Base-by-base conservation (phyloP, 2,329 filamentous ascomycete species). In the Rasamsonia emersonii region DNA sequence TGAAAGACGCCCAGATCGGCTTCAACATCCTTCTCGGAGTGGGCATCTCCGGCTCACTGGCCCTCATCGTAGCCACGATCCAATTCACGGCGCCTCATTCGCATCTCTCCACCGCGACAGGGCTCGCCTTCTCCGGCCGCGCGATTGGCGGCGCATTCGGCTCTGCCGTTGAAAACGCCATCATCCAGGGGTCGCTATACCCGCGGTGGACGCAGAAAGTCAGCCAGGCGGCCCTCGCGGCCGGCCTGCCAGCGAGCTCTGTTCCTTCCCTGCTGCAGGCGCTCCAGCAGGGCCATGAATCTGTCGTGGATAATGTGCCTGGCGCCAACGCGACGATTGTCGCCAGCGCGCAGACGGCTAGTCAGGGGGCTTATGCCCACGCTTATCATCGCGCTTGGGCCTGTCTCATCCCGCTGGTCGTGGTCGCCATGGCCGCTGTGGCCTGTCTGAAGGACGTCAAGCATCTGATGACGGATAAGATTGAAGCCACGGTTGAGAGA, bases 111-210 rank as follows among this genome's bases (percentile, higher is more conserved):
- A 72, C 68, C 0, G 68, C 69, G 1, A 72, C 69, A 0, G 69
- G 69, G 0, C 59, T 73, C 0, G 67, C 65, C 3, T 72, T 71
- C 45, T 70, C 67, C 1, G 67, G 66, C 3, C 58, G 69, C 18
- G 69, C 69, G 18, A 64, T 73, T 10, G 69, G 69, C 15, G 68
- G 68, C 13, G 68, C 68, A 1, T 71, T 71, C 32, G 69, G 68
- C 0, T 69, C 65, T 2, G 68, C 68, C 1, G 67, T 71, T 3
- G 51, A 72, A 1, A 58, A 70, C 40, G 65, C 67, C 10, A 70
- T 73, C 36, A 65, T 70, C 41, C 68, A 70, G 40, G 60, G 62
- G n/a, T 61, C 62, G 11, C 37, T 71, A 4, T 39, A 44, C 1
- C 47, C 53, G 4, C 53, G 61, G 29, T 69, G 67, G 35, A 59